Evolutionary conservation across 768 basidiomycete species (phyloP), one percentile per base, ranked within the genome.

Genomic region (Pisolithus marmoratus): DNA sequence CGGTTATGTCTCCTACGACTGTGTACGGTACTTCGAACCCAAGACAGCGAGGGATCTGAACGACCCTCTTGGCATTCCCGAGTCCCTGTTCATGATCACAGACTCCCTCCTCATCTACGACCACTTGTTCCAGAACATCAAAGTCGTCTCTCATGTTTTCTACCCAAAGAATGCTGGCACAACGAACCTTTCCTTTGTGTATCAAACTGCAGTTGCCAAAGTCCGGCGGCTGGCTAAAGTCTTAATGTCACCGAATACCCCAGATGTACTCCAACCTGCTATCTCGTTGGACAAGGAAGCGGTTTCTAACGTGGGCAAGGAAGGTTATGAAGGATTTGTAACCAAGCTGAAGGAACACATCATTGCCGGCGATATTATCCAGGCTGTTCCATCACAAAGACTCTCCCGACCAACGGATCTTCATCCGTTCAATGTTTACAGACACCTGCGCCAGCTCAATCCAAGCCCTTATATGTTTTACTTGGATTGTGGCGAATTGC

Each of bases 391-490:
- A 8, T 94, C 92, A 9, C 96, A 98, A 67, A 78, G 94, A 26
- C 74, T 98, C 27, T 74, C 90, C 14, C 81, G 92, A 31, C 87
- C 88, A 34, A 98, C 96, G 0, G 67, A 79, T 19, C 74, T 99
- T 19, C 93, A 98, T 66, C 95, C 96, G 2, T 99, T 99, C 77
- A 99, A 98, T 72, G 93, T 87, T 7, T 99, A 98, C 65, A 78
- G 96, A 46, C 89, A 91, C 49, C 77, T 99, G 42, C 85, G 96
- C 42, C 86, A 94, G 61, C 81, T 97, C 55, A 99, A 99, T 61
- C 96, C 96, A 1, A 95, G 92, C 50, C 96, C 96, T 15, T 98
- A 99, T 71, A 97, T 96, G 94, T 99, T 94, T 71, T 99, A 94
- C 66, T 68, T 99, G 60, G 90, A 98, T 61, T 95, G 93, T 59